phyloP scores from a whole-genome alignment of 73 alveolate species.

The Paramecium octaurelia region DNA sequence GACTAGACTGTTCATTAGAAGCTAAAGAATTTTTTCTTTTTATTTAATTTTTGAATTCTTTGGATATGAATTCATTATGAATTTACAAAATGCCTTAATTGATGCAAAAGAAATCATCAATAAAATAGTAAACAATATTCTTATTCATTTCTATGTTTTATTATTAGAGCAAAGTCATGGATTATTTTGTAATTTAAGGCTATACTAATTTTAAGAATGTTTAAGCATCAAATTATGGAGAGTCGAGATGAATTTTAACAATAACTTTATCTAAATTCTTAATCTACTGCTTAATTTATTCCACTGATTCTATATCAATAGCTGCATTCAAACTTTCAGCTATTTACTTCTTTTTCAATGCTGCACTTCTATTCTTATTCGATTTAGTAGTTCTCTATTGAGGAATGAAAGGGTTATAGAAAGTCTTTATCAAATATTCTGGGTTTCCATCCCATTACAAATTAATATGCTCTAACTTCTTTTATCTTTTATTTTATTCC shows the following conservation, averaged over 20 bases:
- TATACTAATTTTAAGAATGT: not conserved
- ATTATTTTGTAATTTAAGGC: not conserved
- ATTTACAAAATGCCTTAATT: not conserved
- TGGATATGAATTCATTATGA: not conserved
- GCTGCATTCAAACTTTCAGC: not conserved
- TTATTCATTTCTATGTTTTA: not conserved
- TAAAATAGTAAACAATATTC: not conserved
- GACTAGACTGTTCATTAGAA: not conserved
- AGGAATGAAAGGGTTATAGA: slow-evolving; percentile 1
- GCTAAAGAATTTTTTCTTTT: not conserved
- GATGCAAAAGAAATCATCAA: slow-evolving; percentile 22
- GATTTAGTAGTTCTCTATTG: not conserved
- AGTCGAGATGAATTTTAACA: slow-evolving; percentile 33
- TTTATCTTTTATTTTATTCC: not conserved
- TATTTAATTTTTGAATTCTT: not conserved
- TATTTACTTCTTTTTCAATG: not conserved
- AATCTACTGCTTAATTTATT: not conserved
- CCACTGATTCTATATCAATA: slow-evolving; percentile 6
- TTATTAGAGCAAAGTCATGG: not conserved
- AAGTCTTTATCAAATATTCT: slow-evolving; percentile 22
- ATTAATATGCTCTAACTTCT: not conserved
- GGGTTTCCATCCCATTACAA: not conserved
- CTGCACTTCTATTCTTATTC: not conserved
- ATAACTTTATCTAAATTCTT: slow-evolving; percentile 15
- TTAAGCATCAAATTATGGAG: not conserved